Evolutionary conservation across 148 eudicot species (phyloP).

Genomic region (Heliosperma pusillum): DNA sequence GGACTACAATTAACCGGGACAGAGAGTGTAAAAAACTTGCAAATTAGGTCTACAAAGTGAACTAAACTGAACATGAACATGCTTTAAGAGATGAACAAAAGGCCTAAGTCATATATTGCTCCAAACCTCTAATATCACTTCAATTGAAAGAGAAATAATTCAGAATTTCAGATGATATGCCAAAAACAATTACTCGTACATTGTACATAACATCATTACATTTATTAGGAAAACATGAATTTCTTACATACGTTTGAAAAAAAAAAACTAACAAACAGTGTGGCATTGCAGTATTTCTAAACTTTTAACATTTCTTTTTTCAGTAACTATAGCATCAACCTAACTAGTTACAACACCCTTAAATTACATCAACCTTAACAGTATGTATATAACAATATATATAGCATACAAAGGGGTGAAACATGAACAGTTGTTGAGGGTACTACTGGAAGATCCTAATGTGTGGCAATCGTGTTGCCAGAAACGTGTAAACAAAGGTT

Average conservation of each 20-base stretch:
- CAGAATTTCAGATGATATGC: no score
- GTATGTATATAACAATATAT: slow-evolving; percentile 18
- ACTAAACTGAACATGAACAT: no score
- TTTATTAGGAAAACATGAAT: slow-evolving; percentile 2
- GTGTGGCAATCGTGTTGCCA: not conserved
- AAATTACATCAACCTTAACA: slow-evolving; percentile 19
- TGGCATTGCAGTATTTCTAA: not conserved
- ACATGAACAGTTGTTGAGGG: not conserved
- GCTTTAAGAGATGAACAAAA: no score
- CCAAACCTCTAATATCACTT: no score
- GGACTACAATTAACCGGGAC: no score
- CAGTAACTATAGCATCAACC: slow-evolving; percentile 23
- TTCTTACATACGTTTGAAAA: slow-evolving; percentile 16
- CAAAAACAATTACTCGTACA: no score
- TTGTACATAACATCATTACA: not conserved
- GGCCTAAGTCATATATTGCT: no score
- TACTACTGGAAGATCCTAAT: not conserved
- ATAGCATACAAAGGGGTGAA: slow-evolving; percentile 10
- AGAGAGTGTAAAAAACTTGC: no score
- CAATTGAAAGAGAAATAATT: no score
- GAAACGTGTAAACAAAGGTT: no score
- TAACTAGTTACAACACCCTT: slow-evolving; percentile 7
- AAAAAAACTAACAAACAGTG: not conserved
- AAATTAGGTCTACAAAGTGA: no score
- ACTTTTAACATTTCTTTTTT: slow-evolving; percentile 7